Percentiles rank a stretch among this genome's conserved stretches.
phyloP scores from a whole-genome alignment of 495 filamentous ascomycete species.

The Penicillium waksmanii region DNA sequence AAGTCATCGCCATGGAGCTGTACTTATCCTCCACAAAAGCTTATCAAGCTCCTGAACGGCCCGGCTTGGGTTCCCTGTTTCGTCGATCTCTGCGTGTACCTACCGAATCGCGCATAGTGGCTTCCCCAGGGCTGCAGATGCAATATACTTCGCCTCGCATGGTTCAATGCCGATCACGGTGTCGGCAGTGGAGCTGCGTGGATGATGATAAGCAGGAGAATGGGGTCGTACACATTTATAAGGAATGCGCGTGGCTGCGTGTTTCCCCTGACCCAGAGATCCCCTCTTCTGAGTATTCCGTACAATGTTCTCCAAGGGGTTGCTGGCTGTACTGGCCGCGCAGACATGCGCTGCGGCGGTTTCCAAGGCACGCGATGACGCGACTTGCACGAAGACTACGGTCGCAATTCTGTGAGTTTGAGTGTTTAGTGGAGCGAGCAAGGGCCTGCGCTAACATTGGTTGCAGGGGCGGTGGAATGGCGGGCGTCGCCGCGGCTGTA shows the following conservation, averaged over 20 bases:
- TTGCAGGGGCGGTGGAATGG: slow-evolving; percentile 40
- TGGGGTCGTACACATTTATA: not conserved
- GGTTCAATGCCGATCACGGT: slow-evolving; percentile 8
- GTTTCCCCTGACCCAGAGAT: not conserved
- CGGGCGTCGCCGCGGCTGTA: slow-evolving; percentile 70
- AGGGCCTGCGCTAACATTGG: not conserved
- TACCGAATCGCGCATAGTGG: slow-evolving; percentile 18
- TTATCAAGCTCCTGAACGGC: slow-evolving; percentile 10
- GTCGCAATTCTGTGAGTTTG: slow-evolving; percentile 37
- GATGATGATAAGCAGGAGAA: slow-evolving; percentile 1
- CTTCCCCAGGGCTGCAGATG: slow-evolving; percentile 1
- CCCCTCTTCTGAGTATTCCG: not conserved
- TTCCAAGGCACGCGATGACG: slow-evolving; percentile 15
- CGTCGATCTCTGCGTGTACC: slow-evolving; percentile 27
- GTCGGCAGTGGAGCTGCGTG: slow-evolving; percentile 3
- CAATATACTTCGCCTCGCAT: not conserved
- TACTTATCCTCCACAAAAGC: slow-evolving; percentile 14
- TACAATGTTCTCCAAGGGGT: slow-evolving; percentile 17
- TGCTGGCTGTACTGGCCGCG: slow-evolving; percentile 14
- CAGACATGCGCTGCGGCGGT: slow-evolving; percentile 19
- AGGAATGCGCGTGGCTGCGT: slow-evolving; percentile 6
- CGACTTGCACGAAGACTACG: slow-evolving; percentile 34
- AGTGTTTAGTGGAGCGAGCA: not conserved
- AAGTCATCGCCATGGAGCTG: slow-evolving; percentile 1
- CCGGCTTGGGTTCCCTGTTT: slow-evolving; percentile 24